These are phyloP conservation scores for Penicillium crystallinum DNA, from an alignment of 495 filamentous ascomycete species.

Conservation along the genomic window DNA sequence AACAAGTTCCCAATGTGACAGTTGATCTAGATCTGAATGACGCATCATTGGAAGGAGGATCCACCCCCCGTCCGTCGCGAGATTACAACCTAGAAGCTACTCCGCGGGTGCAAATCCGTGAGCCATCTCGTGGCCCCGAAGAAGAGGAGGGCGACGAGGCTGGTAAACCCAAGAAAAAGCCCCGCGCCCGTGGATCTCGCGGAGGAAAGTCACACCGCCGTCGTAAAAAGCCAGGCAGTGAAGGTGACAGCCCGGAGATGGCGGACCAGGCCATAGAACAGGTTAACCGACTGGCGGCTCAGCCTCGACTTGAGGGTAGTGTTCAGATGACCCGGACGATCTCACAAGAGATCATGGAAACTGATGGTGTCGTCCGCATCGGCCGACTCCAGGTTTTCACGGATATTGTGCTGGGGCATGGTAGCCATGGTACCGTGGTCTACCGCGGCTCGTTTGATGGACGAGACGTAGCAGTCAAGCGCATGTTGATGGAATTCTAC, in stretches of 20 bases:
- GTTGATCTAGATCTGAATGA: constrained; percentile 31
- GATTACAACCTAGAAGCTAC: constrained; percentile 18
- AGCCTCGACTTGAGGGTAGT: constrained; percentile 53
- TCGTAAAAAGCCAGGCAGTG: constrained; percentile 43
- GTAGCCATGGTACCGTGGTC: constrained; percentile 82
- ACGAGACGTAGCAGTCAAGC: constrained; percentile 89
- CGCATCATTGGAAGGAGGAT: constrained; percentile 17
- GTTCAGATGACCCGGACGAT: constrained; percentile 38
- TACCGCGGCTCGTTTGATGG: constrained; percentile 84
- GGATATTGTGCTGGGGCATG: constrained; percentile 67
- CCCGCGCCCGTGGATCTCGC: constrained; percentile 65
- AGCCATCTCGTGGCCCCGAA: constrained; percentile 36
- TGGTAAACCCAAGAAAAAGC: constrained; percentile 70
- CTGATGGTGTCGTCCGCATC: constrained; percentile 57
- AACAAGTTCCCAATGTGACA: constrained; percentile 27
- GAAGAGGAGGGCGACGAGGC: constrained; percentile 38
- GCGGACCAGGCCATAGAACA: constrained; percentile 42
- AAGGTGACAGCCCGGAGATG: constrained; percentile 38
- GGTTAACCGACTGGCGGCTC: constrained; percentile 32
- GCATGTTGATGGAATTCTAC: constrained; percentile 91
- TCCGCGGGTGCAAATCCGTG: constrained; percentile 39
- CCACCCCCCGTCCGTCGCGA: constrained; percentile 24
- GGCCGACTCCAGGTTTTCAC: constrained; percentile 69
- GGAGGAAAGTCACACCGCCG: constrained; percentile 75
- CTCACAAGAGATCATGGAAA: constrained; percentile 37